A percentile compares a stretch with the other conserved stretches of the same genome.
These are phyloP conservation scores for Auriscalpium vulgare DNA, from an alignment of 768 basidiomycete genomes.

Conservation along the genomic window DNA sequence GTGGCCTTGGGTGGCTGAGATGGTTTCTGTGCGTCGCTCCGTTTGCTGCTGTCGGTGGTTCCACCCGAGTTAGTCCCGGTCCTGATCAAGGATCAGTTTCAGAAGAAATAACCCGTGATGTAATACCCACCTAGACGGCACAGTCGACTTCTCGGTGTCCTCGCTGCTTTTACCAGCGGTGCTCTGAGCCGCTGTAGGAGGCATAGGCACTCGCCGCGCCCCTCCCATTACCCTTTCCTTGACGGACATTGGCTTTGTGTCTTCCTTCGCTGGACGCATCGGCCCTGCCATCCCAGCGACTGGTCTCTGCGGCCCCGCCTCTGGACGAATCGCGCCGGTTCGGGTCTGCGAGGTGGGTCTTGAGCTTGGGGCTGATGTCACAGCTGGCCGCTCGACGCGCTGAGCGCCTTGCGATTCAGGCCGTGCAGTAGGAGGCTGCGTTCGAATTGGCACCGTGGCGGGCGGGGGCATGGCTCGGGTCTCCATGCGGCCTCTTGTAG, in stretches of 20 bases:
- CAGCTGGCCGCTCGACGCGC: background rate
- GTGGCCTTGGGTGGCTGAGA: no score
- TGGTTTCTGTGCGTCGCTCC: no score
- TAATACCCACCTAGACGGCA: no score
- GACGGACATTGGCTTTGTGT: background rate
- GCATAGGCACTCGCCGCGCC: constrained; percentile 5
- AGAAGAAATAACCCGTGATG: no score
- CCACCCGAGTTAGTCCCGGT: no score
- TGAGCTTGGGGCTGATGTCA: background rate
- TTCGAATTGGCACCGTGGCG: constrained; percentile 1
- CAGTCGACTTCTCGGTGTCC: no score
- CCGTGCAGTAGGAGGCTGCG: background rate
- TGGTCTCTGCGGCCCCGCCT: background rate
- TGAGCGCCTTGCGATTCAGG: background rate
- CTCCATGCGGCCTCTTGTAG: background rate
- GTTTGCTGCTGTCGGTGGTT: no score
- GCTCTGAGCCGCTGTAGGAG: background rate
- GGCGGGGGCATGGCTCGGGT: constrained; percentile 5
- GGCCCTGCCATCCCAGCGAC: background rate
- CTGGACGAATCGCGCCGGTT: constrained; percentile 2
- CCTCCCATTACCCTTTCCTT: constrained; percentile 9
- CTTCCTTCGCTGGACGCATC: background rate
- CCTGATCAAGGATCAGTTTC: no score
- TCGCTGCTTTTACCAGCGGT: background rate
- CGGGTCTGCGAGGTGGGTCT: background rate